Evolutionary conservation across 1,284 basidiomycete genomes (phyloP), one percentile per base, ranked within the genome.

Genomic region (Naganishia cerealis): DNA sequence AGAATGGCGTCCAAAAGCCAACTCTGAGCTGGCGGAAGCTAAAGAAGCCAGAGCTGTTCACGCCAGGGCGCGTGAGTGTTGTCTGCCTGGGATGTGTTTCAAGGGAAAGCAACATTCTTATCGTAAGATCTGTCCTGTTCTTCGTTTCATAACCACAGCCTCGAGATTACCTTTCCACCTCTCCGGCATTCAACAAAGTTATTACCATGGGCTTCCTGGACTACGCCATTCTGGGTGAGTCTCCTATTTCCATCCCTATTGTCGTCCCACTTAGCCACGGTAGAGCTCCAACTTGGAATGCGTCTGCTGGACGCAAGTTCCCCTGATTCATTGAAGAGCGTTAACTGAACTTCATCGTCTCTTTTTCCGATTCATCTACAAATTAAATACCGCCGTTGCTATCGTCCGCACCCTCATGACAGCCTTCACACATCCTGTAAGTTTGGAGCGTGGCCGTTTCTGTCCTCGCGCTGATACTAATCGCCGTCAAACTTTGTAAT

Each of bases 131-230:
- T 57, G 13, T 39, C n/a, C 16, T 40, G 36, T 24, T 12, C 16
- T 7, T 36, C 39, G 16, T 15, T 10, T 13, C 39, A n/a, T n/a
- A n/a, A n/a, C n/a, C n/a, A n/a, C n/a, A n/a, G n/a, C n/a, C n/a
- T 33, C 16, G 12, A 15, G 16, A 6, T 18, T 50, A 18, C 21
- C 39, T 57, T 21, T 40, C 40, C 39, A 46, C 43, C 10, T 16
- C 43, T 33, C n/a, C 12, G 7, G 21, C 13, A 48, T 26, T 29
- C 46, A 5, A 16, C 26, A 46, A 40, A 29, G 12, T n/a, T 24
- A 15, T 6, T 50, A 77, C 59, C 50, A 80, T 80, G 78, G 77
- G 76, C 55, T 66, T 71, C 46, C 42, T 72, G 18, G 71, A 75
- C 21, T 71, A 74, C 42, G 66, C 75, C 33, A 8, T 75, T 6